Base-by-base conservation (phyloP, 495 filamentous ascomycete genomes). In the Poronia punctata region DNA sequence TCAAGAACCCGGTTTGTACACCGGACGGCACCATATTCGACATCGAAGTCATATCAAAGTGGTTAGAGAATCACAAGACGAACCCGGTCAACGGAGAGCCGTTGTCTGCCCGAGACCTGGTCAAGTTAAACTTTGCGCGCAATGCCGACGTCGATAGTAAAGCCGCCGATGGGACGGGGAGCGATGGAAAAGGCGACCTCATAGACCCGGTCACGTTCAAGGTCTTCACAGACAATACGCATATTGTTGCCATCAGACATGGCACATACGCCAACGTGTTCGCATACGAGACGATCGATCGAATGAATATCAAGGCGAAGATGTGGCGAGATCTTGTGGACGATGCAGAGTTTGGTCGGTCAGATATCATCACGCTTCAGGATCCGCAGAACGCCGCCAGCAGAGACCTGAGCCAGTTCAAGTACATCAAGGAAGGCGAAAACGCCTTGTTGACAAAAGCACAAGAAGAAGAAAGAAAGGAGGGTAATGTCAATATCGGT, bases 191-290 rank as follows among this genome's bases (percentile, higher is more conserved):
- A 40, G 86, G 82, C 39, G 93, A 98, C 50, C 86, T 86, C 50
- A 85, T 95, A 46, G 92, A 99, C 59, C 92, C 92, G 1, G 90
- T 99, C 15, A 95, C 86, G 3, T 97, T 83, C 71, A 99, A 99
- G 65, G 82, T 92, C 8, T 82, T 99, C 50, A 99, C 92, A 25
- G 88, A 99, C 57, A 97, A 96, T 59, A 95, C 93, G 7, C 92
- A 99, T 58, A 84, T 99, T 30, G 86, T 97, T 30, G 88, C 89
- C 20, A 67, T 99, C 43, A 71, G 80, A 33, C 87, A 85, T 50
- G 72, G 69, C 12, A 76, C 55, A 26, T 85, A 87, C 25, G 88
- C 86, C 23, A 97, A 97, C 65, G 93, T 95, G 5, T 99, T 95
- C 56, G 79, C 88, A 7, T 95, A 82, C 78, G 92, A 97, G 56